phyloP scores from a whole-genome alignment of 257 asterid species.

The Solanum clarkiae region DNA sequence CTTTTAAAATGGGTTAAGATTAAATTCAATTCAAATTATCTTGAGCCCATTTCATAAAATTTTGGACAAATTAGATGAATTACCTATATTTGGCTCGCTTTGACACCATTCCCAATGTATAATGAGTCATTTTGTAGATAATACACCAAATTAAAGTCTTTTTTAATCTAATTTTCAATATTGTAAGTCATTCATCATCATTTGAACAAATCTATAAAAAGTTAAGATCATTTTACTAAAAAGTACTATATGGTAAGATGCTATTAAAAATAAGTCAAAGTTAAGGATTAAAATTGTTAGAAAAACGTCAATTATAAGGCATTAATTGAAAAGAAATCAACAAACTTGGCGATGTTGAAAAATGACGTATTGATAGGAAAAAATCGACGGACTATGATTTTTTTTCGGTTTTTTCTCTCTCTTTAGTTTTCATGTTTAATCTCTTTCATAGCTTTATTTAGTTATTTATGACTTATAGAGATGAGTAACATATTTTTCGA shows the following conservation, averaged over 20 bases:
- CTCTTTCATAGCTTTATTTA: no score
- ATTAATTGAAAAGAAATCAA: not conserved
- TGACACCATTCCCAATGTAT: not conserved
- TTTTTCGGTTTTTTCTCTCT: no score
- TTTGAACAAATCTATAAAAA: not conserved
- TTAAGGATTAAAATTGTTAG: not conserved
- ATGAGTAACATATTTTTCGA: not conserved
- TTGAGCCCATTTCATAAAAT: no score
- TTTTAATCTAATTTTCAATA: not conserved
- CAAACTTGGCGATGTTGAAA: not conserved
- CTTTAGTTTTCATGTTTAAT: no score
- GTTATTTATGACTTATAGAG: no score
- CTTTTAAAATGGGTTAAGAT: no score
- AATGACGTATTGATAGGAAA: not conserved
- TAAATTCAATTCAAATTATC: no score
- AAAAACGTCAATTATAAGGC: not conserved
- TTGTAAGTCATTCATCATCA: not conserved
- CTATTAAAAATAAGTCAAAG: not conserved
- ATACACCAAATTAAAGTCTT: not conserved
- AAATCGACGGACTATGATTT: not conserved
- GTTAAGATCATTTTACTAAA: not conserved
- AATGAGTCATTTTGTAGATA: not conserved
- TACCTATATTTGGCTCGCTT: no score
- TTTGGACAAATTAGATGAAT: no score
- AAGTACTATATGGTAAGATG: no score